Evolutionary conservation across 1,284 basidiomycete species (phyloP).

Genomic region (Sporisorium graminicola): DNA sequence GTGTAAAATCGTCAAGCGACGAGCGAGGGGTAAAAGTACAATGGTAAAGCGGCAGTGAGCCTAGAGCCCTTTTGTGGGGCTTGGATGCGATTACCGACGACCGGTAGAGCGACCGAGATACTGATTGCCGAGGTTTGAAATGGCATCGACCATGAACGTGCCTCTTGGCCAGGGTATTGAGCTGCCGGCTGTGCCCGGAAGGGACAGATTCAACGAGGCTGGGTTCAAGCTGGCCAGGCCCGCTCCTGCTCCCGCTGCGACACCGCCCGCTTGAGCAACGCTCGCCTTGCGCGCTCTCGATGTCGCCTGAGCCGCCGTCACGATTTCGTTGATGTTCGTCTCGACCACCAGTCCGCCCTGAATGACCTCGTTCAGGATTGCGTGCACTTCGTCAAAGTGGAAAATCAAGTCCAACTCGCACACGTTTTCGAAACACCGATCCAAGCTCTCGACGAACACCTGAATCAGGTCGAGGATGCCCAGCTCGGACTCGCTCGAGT

Average conservation of each 20-base stretch:
- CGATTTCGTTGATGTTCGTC: slow-evolving; percentile 94
- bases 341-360: slow-evolving; percentile 98
- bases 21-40: background rate
- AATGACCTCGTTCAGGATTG: slow-evolving; percentile 92
- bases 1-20: background rate
- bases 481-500: slow-evolving; percentile 92
- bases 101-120: slow-evolving; percentile 38
- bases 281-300: slow-evolving; percentile 39
- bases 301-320: slow-evolving; percentile 71
- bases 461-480: slow-evolving; percentile 97
- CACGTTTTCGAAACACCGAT: slow-evolving; percentile 96
- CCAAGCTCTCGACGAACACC: slow-evolving; percentile 97
- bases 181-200: slow-evolving; percentile 23
- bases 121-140: slow-evolving; percentile 46
- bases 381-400: slow-evolving; percentile 97
- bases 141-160: slow-evolving; percentile 49
- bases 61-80: background rate
- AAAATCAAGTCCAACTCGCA: slow-evolving; percentile 99
- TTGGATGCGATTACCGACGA: slow-evolving; percentile 19
- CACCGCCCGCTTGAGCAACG: slow-evolving; percentile 13
- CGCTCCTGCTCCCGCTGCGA: slow-evolving; percentile 8
- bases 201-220: slow-evolving; percentile 18
- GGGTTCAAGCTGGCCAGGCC: slow-evolving; percentile 27
- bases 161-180: slow-evolving; percentile 46
- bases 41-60: background rate